phyloP scores from a whole-genome alignment of 257 asterid genomes.

The Solanum rostratum region DNA sequence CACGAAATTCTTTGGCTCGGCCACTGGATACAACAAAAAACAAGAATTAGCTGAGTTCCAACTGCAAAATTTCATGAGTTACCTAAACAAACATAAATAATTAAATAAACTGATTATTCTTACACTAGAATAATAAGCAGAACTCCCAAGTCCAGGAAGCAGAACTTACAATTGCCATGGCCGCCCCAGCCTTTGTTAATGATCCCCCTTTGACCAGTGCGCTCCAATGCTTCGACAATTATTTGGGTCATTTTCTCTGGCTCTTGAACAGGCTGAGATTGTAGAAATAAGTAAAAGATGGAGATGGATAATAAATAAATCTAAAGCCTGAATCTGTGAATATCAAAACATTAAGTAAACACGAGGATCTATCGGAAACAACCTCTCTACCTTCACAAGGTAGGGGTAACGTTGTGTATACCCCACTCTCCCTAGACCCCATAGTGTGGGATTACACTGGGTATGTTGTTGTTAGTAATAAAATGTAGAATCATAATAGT shows the following conservation, averaged over 20 bases:
- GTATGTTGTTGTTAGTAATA: background rate
- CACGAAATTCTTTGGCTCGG: conserved; percentile 71
- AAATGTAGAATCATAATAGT: background rate
- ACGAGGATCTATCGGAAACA: too few species aligned
- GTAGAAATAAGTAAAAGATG: background rate
- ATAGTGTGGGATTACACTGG: too few species aligned
- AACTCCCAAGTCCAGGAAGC: background rate
- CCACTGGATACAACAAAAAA: conserved; percentile 43
- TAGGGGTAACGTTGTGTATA: too few species aligned
- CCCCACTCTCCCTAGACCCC: too few species aligned
- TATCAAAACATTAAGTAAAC: background rate
- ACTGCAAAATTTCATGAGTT: background rate
- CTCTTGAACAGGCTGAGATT: conserved; percentile 85
- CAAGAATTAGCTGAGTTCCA: background rate
- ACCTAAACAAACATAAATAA: background rate
- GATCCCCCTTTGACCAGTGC: conserved; percentile 79
- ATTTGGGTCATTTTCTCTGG: conserved; percentile 90
- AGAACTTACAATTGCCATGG: conserved; percentile 85
- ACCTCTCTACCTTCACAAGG: too few species aligned
- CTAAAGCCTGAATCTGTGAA: background rate
- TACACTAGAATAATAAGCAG: background rate
- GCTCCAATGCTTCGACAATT: conserved; percentile 75
- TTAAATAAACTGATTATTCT: background rate
- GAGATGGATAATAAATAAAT: background rate
- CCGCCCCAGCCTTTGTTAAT: conserved; percentile 99